Conservation (phyloP, 805 yeast species). For the Kodamaea kaohsiungensis region DNA sequence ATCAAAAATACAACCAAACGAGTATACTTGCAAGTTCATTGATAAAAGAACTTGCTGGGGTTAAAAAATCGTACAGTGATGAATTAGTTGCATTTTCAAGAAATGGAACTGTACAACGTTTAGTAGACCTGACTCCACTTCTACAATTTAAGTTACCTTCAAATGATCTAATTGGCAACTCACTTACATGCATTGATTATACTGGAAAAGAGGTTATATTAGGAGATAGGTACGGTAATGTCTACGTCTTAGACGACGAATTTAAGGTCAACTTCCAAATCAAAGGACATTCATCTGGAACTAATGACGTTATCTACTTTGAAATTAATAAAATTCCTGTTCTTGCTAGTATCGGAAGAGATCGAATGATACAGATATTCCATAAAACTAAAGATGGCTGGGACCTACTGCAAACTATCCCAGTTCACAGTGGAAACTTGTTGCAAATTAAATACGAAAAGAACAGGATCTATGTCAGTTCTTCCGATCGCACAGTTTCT, state of each 20-base stretch:
- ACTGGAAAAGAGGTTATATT: conserved; percentile 9
- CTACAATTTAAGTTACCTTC: conserved; percentile 22
- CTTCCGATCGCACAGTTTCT: conserved; percentile 62
- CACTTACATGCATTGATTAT: conserved; percentile 10
- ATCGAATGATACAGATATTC: conserved; percentile 62
- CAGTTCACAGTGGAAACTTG: conserved; percentile 57
- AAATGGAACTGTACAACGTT: conserved; percentile 28
- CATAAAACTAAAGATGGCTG: conserved; percentile 33
- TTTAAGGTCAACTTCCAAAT: conserved; percentile 24
- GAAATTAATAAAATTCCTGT: conserved; percentile 16
- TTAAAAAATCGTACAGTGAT: conserved; percentile 32
- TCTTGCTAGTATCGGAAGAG: conserved; percentile 50
- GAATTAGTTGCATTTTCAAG: conserved; percentile 44
- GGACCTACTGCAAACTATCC: conserved; percentile 61
- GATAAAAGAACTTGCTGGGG: conserved; percentile 38
- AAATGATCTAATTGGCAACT: conserved; percentile 17
- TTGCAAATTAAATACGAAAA: conserved; percentile 34
- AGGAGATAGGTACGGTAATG: conserved; percentile 54
- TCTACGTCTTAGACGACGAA: conserved; percentile 26
- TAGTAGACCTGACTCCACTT: conserved; percentile 6
- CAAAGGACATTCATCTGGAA: conserved; percentile 53
- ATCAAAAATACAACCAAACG: conserved; percentile 17
- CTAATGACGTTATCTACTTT: conserved; percentile 47
- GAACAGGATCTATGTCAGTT: conserved; percentile 48
- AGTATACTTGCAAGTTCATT: conserved; percentile 35